Conservation (phyloP, 2,329 filamentous ascomycete genomes). For the Cladosporium sp. region DNA sequence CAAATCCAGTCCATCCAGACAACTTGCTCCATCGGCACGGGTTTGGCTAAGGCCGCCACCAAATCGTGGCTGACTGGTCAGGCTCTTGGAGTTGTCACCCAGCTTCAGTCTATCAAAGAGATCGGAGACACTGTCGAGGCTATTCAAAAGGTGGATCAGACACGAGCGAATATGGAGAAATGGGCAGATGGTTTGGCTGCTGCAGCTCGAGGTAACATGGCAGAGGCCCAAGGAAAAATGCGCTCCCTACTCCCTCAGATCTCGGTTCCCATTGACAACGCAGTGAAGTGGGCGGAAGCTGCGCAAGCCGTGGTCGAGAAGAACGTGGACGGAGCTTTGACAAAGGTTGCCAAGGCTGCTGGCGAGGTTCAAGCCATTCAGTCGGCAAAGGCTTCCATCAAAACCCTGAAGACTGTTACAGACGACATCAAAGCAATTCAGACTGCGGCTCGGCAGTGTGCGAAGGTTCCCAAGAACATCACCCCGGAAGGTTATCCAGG, state of each 20-base stretch:
- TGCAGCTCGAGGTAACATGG: not conserved
- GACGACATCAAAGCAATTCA: not conserved
- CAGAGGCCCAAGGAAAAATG: not conserved
- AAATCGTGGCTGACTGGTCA: not conserved
- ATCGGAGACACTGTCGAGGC: not conserved
- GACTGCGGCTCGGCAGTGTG: not conserved
- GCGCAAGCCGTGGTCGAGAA: not conserved
- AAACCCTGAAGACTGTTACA: not conserved
- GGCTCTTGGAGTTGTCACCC: not conserved
- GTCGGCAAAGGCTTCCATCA: not conserved
- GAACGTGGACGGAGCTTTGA: not conserved
- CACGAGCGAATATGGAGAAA: not conserved
- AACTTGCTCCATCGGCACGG: not conserved
- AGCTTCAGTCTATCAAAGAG: not conserved
- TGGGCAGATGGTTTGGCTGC: not conserved
- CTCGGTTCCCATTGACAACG: not conserved
- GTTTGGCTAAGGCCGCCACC: not conserved
- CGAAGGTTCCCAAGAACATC: not conserved
- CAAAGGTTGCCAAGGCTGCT: not conserved
- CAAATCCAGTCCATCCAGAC: not conserved
- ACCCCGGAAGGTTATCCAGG: not conserved
- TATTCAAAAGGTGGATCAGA: not conserved
- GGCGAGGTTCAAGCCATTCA: not conserved
- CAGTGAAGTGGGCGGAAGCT: not conserved
- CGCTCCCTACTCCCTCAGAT: not conserved